Evolutionary conservation across 805 yeast genomes (phyloP).

Genomic region (Diddensiella caesifluorescens): DNA sequence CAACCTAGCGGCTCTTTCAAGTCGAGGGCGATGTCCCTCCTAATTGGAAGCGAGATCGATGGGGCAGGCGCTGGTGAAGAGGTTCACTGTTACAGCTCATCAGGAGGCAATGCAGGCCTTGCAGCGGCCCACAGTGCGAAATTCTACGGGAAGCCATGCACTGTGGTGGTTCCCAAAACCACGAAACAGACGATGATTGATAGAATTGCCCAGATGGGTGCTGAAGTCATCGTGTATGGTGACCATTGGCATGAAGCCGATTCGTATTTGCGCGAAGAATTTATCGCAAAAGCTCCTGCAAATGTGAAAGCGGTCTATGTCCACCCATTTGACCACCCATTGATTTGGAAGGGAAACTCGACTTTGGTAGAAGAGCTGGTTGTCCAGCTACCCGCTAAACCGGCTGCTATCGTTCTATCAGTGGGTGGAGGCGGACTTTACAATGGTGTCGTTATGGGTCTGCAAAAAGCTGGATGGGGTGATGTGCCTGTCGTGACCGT

Average conservation of each 20-base stretch:
- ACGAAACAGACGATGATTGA: slow-evolving; percentile 44
- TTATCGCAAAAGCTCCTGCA: slow-evolving; percentile 52
- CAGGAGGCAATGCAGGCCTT: slow-evolving; percentile 97
- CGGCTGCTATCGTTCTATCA: slow-evolving; percentile 79
- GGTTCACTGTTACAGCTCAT: slow-evolving; percentile 64
- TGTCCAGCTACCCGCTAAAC: slow-evolving; percentile 50
- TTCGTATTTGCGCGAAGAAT: slow-evolving; percentile 60
- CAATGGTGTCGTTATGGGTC: slow-evolving; percentile 75
- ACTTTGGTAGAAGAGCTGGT: slow-evolving; percentile 81
- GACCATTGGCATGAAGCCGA: slow-evolving; percentile 74
- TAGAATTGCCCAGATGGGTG: slow-evolving; percentile 44
- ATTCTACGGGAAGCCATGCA: slow-evolving; percentile 48
- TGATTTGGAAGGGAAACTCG: slow-evolving; percentile 93
- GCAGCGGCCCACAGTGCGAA: slow-evolving; percentile 90
- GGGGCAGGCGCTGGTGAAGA: slow-evolving; percentile 28
- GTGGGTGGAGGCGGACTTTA: slow-evolving; percentile 93
- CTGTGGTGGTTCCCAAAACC: slow-evolving; percentile 55
- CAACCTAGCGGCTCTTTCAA: slow-evolving; percentile 92
- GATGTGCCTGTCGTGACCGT: slow-evolving; percentile 41
- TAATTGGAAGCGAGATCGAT: slow-evolving; percentile 43
- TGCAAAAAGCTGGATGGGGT: slow-evolving; percentile 49
- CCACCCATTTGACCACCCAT: slow-evolving; percentile 91
- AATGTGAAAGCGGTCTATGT: slow-evolving; percentile 69
- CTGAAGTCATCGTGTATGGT: slow-evolving; percentile 54
- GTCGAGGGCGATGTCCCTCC: slow-evolving; percentile 80